Percentiles rank a stretch among this genome's conserved stretches.
Conservation (phyloP, 495 filamentous ascomycete species). For the Neurospora sp. region DNA sequence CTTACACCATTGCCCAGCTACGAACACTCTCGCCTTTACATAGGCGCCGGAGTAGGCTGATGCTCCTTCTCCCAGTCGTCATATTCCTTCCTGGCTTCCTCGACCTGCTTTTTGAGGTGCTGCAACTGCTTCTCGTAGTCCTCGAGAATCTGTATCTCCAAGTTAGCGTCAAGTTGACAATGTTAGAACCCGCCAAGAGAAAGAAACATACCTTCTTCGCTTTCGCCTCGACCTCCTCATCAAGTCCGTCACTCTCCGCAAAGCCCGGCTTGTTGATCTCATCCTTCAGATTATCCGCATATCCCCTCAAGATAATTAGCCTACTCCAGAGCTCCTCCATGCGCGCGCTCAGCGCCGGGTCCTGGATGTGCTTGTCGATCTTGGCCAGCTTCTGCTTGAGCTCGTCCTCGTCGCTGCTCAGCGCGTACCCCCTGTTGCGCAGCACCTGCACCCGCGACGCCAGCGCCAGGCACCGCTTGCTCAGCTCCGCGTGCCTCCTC, state of each 20-base stretch:
- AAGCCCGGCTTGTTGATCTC: constrained; percentile 62
- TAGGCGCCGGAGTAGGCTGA: constrained; percentile 18
- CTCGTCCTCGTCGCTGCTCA: constrained; percentile 85
- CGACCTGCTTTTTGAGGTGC: constrained; percentile 74
- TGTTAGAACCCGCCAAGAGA: background rate
- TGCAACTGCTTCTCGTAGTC: constrained; percentile 83
- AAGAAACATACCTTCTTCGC: constrained; percentile 68
- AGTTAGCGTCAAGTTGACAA: constrained; percentile 17
- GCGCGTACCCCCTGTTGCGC: constrained; percentile 82
- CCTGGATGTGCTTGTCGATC: constrained; percentile 66
- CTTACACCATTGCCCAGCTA: background rate
- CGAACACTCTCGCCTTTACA: constrained; percentile 9
- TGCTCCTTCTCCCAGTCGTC: constrained; percentile 60
- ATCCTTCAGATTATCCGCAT: constrained; percentile 64
- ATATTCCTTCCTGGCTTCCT: constrained; percentile 68
- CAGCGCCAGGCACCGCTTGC: constrained; percentile 70
- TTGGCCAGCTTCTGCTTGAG: constrained; percentile 71
- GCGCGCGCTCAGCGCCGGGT: constrained; percentile 73
- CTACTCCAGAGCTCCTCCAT: constrained; percentile 96
- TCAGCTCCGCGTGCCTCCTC: constrained; percentile 68
- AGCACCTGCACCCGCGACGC: constrained; percentile 88
- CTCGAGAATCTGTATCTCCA: constrained; percentile 58
- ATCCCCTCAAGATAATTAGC: constrained; percentile 74
- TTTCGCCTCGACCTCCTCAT: constrained; percentile 68
- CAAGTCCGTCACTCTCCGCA: constrained; percentile 47